Base-by-base conservation (phyloP, 257 asterid genomes). In the Anisodus tanguticus region DNA sequence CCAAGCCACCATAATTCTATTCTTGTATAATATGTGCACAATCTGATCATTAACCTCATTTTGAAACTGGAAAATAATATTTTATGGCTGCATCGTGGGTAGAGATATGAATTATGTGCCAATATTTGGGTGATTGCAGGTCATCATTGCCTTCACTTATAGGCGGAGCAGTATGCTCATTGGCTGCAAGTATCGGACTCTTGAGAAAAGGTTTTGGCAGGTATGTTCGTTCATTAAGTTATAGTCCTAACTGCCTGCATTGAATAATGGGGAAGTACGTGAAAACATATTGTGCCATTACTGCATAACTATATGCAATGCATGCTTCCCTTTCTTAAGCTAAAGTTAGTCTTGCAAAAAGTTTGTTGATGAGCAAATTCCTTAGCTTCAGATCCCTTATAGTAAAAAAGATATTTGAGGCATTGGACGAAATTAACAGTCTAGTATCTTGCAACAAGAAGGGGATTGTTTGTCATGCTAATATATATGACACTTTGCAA, bases 101-200 rank as follows among this genome's bases (percentile, higher is more conserved):
- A 5, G 78, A 66, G 80, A 37, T 47, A 43, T 43, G 16, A 53
- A 58, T 12, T 6, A 71, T 51, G 64, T 37, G 66, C 19, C 2
- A n/a, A 74, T 47, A 54, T 60, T 82, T 47, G 80, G 62, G 82
- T 87, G 86, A 49, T 84, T 90, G 92, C 92, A 94, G 98, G 88
- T 90, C 63, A 81, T 86, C 78, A 92, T 94, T 70, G 98, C 98
- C 84, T 94, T 94, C 85, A 89, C 97, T 66, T 94, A 94, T 83
- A 83, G 83, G 79, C 88, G 68, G 82, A 88, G 91, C 13, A 94
- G 96, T 63, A 79, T 82, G 81, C 77, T 90, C 53, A 95, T 93
- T 22, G 95, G 95, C 83, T 94, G 97, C 91, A 94, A 93, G 90
- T 94, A 93, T 79, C 89, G 98, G n/a, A 92, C 91, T 45, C 43